These are phyloP conservation scores for Casuarina equisetifolia DNA, from an alignment of 306 rosid species.

Conservation along the genomic window DNA sequence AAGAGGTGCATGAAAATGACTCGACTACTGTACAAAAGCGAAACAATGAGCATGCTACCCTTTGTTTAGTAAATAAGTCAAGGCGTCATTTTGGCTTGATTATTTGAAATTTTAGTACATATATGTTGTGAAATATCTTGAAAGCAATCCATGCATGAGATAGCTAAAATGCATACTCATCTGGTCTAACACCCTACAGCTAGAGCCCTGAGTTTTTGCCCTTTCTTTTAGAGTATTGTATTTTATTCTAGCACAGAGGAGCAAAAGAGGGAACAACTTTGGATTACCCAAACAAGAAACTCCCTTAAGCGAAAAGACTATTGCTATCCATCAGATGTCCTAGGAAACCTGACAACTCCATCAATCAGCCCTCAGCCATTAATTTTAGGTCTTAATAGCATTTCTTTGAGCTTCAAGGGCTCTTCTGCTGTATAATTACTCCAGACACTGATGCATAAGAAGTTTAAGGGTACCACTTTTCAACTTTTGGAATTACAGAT, in stretches of 20 bases:
- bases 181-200: no score
- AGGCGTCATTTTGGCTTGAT: not conserved
- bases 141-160: not conserved
- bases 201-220: no score
- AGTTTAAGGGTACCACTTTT: not conserved
- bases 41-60: not conserved
- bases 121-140: not conserved
- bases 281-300: no score
- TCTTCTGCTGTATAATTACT: not conserved
- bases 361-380: no score
- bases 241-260: no score
- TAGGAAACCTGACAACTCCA: not conserved
- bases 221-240: no score
- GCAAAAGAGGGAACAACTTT: no score
- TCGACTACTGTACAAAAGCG: not conserved
- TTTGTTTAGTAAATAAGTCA: not conserved
- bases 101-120: not conserved
- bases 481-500: not conserved
- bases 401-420: not conserved
- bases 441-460: not conserved
- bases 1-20: not conserved
- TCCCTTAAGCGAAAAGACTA: no score
- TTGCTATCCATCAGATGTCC: no score
- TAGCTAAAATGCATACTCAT: not conserved
- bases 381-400: not conserved